Evolutionary conservation across 805 yeast genomes (phyloP), one percentile per base, ranked within the genome.

Genomic region (Teunomyces stri): DNA sequence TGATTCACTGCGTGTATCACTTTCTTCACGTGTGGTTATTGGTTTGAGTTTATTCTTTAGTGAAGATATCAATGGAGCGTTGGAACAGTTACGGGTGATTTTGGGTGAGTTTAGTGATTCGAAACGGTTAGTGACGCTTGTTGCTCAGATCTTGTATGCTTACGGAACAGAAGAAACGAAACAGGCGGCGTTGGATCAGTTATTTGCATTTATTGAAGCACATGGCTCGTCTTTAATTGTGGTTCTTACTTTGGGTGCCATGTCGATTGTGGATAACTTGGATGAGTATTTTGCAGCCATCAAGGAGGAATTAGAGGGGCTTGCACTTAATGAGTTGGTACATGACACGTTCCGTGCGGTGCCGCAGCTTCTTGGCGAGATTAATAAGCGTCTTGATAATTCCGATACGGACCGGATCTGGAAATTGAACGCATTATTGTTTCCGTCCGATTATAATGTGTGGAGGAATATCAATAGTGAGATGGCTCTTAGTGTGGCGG

Each of bases 121-220:
- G 4, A 81, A 78, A 52, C 77, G 84, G 51, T 74, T 89, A n/a
- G 82, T 89, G 12, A 79, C 85, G 5, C 66, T 92, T 25, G 76
- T 89, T 16, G 81, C 94, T 0, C 96, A 90, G 59, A 85, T 91
- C 0, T 70, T 94, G 43, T 86, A 85, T 69, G 88, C 89, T 2
- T 79, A 80, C 47, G 86, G 82, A n/a, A 78, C 82, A 0, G 81
- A 78, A n/a, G 94, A 87, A 4, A 82, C 94, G 1, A 84, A 81
- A 49, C 85, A 82, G 52, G 91, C 90, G 1, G 96, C 97, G 0
- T 59, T 87, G 41, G 96, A 90, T 56, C 96, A 89, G 62, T 66
- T 92, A 38, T 85, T 87, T 55, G 74, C 77, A 20, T 81, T 76
- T 55, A 80, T 90, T 35, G 84, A 79, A 50, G 71, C 68, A 3